Percentiles rank a stretch among this genome's conserved stretches.
Conservation (phyloP, 768 basidiomycete species). For the Xerocomus brunneocitrinus region DNA sequence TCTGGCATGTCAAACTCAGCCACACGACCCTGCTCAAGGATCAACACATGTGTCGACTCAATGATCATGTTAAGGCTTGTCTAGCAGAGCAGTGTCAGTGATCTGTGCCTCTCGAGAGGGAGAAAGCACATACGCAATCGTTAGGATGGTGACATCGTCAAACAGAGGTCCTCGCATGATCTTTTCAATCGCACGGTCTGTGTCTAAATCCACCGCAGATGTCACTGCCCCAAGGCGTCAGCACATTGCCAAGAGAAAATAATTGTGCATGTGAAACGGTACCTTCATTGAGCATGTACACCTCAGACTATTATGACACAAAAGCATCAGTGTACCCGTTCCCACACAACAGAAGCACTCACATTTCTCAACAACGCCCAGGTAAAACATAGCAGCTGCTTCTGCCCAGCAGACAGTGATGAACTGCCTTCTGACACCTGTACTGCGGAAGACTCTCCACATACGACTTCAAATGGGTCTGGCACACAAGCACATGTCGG, state of each 20-base stretch:
- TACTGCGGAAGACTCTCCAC: constrained; percentile 59
- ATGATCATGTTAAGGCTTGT: constrained; percentile 81
- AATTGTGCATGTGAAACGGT: neutral
- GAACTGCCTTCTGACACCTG: constrained; percentile 72
- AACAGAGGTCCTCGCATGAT: constrained; percentile 82
- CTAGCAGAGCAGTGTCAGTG: constrained; percentile 28
- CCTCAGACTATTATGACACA: constrained; percentile 52
- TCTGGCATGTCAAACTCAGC: constrained; percentile 78
- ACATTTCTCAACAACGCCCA: constrained; percentile 77
- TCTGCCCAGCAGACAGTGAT: constrained; percentile 80
- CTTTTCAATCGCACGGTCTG: constrained; percentile 82
- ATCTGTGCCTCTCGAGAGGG: neutral
- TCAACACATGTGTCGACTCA: too few relatives aligned
- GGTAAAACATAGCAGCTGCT: constrained; percentile 86
- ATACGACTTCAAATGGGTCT: constrained; percentile 68
- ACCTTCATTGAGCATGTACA: constrained; percentile 91
- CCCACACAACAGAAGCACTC: constrained; percentile 22
- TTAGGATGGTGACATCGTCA: constrained; percentile 73
- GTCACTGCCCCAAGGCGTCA: constrained; percentile 48
- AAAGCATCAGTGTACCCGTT: neutral
- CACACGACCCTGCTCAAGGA: constrained; percentile 73
- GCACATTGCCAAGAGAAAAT: neutral
- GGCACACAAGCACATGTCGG: neutral
- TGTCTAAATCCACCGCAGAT: constrained; percentile 88
- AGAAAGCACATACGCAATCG: constrained; percentile 74